Evolutionary conservation across 2,329 filamentous ascomycete genomes (phyloP).

Genomic region (Penicillium italicum): DNA sequence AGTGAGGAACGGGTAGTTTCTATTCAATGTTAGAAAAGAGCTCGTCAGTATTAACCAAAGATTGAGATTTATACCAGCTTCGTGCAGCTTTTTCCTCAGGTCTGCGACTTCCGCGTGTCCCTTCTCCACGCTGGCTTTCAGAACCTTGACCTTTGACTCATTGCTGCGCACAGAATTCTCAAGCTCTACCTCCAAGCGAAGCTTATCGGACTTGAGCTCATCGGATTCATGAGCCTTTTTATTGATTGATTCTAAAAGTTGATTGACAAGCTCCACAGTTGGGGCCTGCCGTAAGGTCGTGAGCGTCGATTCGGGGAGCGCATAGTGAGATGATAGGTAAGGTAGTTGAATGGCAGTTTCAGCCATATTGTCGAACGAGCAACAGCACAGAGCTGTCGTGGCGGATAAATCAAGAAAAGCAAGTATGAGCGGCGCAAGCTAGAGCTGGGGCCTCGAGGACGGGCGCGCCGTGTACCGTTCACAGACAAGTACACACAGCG

Average conservation of each 20-base stretch:
- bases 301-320: slow-evolving; percentile 55
- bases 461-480: slow-evolving; percentile 20
- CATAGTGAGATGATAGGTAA: slow-evolving; percentile 58
- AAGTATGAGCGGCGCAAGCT: slow-evolving; percentile 9
- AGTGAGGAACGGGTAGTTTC: slow-evolving; percentile 72
- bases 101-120: slow-evolving; percentile 79
- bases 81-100: slow-evolving; percentile 72
- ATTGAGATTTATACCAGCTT: slow-evolving; percentile 61
- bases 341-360: slow-evolving; percentile 54
- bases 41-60: not conserved
- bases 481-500: slow-evolving; percentile 24
- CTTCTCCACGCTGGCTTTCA: slow-evolving; percentile 79
- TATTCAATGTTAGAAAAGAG: slow-evolving; percentile 38
- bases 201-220: slow-evolving; percentile 77
- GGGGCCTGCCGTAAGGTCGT: slow-evolving; percentile 55
- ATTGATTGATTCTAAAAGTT: slow-evolving; percentile 70
- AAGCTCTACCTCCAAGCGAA: slow-evolving; percentile 85
- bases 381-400: slow-evolving; percentile 17
- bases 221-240: slow-evolving; percentile 80
- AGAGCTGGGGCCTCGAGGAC: slow-evolving; percentile 7
- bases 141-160: slow-evolving; percentile 75
- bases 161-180: slow-evolving; percentile 82
- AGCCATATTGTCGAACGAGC: slow-evolving; percentile 47
- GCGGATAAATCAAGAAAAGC: slow-evolving; percentile 1
- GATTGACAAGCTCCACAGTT: slow-evolving; percentile 72